phyloP scores from a whole-genome alignment of 768 basidiomycete genomes.

The Cystofilobasidium capitatum region DNA sequence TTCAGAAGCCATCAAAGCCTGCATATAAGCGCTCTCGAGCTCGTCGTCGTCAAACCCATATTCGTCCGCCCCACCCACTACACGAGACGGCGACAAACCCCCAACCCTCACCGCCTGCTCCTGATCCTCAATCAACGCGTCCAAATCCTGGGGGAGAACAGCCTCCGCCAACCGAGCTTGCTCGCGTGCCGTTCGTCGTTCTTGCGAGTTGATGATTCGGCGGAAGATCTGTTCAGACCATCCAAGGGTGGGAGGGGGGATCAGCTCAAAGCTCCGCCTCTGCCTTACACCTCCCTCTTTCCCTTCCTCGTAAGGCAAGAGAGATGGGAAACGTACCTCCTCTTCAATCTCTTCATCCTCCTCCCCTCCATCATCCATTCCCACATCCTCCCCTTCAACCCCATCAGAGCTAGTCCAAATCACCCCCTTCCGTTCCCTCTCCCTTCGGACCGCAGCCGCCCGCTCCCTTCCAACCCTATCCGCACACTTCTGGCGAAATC shows the following conservation, averaged over 20 bases:
- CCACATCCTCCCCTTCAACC: background rate
- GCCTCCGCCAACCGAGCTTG: background rate
- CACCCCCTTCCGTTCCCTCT: background rate
- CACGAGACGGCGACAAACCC: background rate
- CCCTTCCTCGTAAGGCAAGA: too few species aligned
- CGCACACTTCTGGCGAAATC: conserved; percentile 9
- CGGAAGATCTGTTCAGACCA: background rate
- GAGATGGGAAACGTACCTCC: conserved; percentile 2
- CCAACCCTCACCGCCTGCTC: background rate
- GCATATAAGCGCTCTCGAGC: background rate
- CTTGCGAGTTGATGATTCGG: background rate
- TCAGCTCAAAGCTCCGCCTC: background rate
- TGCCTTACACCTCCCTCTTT: too few species aligned
- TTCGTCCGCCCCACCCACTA: background rate
- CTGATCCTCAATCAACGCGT: background rate
- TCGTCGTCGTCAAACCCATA: background rate
- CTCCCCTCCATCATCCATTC: background rate
- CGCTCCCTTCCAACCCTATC: conserved; percentile 9
- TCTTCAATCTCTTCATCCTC: conserved; percentile 9
- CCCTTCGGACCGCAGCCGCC: background rate
- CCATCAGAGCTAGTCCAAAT: background rate
- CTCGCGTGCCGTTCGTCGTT: background rate
- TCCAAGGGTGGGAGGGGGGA: background rate
- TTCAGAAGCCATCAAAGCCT: background rate
- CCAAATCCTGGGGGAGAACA: background rate